These are phyloP conservation scores for Cadophora luteo-olivacea DNA, from an alignment of 2,329 filamentous ascomycete genomes.

Conservation along the genomic window DNA sequence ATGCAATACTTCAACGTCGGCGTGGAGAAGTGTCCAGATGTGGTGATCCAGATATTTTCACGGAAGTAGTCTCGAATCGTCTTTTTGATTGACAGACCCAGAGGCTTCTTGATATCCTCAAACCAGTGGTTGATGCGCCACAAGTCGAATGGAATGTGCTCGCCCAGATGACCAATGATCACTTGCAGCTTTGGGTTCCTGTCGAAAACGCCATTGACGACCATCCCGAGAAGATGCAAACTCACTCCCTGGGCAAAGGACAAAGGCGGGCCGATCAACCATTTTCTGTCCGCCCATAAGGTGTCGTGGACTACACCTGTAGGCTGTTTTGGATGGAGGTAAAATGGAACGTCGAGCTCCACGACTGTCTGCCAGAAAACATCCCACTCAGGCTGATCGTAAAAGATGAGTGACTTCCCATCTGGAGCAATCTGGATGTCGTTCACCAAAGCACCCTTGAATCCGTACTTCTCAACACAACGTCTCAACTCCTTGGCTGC, in stretches of 20 bases:
- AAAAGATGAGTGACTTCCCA: conserved; percentile 68
- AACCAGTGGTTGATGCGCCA: conserved; percentile 62
- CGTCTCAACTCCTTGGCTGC: conserved; percentile 58
- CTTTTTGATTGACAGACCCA: conserved; percentile 45
- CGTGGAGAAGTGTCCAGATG: conserved; percentile 62
- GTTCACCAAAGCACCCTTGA: conserved; percentile 67
- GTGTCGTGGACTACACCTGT: conserved; percentile 62
- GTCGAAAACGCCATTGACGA: conserved; percentile 58
- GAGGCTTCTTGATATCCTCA: conserved; percentile 57
- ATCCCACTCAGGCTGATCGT: conserved; percentile 66
- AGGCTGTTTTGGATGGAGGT: conserved; percentile 65
- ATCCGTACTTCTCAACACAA: conserved; percentile 62
- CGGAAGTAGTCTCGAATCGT: conserved; percentile 59
- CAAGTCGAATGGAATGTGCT: conserved; percentile 57
- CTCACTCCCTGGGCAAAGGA: conserved; percentile 63
- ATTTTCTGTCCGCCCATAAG: conserved; percentile 63
- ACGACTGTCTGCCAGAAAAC: conserved; percentile 64
- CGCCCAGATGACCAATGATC: conserved; percentile 56
- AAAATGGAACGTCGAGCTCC: conserved; percentile 68
- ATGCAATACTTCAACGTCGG: conserved; percentile 57
- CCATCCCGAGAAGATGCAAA: conserved; percentile 60
- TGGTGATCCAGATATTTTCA: conserved; percentile 63
- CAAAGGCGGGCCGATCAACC: conserved; percentile 64
- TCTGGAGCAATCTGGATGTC: conserved; percentile 64
- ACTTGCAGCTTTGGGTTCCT: conserved; percentile 53